phyloP scores from a whole-genome alignment of 371 early-diverging fungal species.

The Sporodiniella umbellata region DNA sequence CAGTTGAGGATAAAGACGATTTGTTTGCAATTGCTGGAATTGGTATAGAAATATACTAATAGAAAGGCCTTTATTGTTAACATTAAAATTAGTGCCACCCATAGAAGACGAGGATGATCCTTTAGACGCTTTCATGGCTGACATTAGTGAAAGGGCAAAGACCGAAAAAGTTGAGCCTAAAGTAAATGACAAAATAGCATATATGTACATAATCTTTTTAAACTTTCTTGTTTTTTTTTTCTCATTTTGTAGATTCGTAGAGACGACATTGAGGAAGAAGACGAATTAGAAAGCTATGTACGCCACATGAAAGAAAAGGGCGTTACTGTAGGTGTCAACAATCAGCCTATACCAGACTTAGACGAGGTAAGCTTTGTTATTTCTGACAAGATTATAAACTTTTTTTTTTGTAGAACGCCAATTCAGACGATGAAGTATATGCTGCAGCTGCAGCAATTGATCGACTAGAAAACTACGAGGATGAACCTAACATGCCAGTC shows the following conservation, averaged over 20 bases:
- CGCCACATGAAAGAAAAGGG: constrained; percentile 77
- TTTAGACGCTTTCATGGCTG: constrained; percentile 88
- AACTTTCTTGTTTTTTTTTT: constrained; percentile 1
- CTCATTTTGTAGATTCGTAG: constrained; percentile 40
- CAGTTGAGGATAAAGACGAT: constrained; percentile 22
- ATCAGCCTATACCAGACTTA: constrained; percentile 36
- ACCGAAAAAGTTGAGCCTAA: constrained; percentile 45
- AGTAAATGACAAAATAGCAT: constrained; percentile 23
- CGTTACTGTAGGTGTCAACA: constrained; percentile 56
- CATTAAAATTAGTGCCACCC: background rate
- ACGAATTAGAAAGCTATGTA: constrained; percentile 75
- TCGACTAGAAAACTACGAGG: constrained; percentile 22
- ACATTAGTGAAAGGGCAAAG: constrained; percentile 62
- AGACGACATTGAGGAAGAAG: constrained; percentile 79
- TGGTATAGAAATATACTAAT: too few relatives aligned
- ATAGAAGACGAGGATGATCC: constrained; percentile 72
- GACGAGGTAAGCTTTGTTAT: constrained; percentile 53
- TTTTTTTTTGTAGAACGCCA: constrained; percentile 48
- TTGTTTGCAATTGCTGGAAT: constrained; percentile 28
- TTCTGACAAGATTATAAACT: background rate
- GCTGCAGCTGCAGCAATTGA: constrained; percentile 79
- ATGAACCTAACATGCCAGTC: constrained; percentile 27
- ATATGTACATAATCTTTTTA: background rate
- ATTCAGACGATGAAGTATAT: constrained; percentile 88
- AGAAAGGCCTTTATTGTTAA: too few relatives aligned